Conservation (phyloP, 768 basidiomycete species). For the Amanita muscaria region DNA sequence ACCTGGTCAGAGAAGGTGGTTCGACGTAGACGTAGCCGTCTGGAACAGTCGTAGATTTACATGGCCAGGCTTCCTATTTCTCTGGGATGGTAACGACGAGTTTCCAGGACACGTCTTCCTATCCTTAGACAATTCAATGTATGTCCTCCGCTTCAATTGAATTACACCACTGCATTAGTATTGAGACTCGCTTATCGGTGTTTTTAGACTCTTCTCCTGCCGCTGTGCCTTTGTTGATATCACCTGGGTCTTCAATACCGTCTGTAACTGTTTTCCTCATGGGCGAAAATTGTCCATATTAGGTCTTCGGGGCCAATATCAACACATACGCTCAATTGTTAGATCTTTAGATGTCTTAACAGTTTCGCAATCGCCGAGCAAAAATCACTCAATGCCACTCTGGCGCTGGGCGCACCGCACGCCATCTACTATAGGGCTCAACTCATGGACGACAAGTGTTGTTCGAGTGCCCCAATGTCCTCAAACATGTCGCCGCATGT, state of each 20-base stretch:
- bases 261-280: conserved; percentile 79
- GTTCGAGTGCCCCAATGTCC: too few species aligned
- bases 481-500: too few species aligned
- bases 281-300: conserved; percentile 63
- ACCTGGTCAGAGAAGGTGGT: conserved; percentile 73
- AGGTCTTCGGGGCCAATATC: too few species aligned
- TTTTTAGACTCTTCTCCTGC: conserved; percentile 65
- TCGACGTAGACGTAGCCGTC: conserved; percentile 58
- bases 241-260: conserved; percentile 76
- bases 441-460: too few species aligned
- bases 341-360: too few species aligned
- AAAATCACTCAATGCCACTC: too few species aligned
- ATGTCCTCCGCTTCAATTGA: conserved; percentile 10
- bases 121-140: conserved; percentile 69
- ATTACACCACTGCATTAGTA: neutral
- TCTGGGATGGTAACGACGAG: conserved; percentile 69
- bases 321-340: too few species aligned
- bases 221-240: conserved; percentile 89
- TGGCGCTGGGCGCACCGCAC: too few species aligned
- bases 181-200: neutral
- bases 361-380: too few species aligned
- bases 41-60: too few species aligned
- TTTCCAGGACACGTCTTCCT: conserved; percentile 89
- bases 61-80: conserved; percentile 67
- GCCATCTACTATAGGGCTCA: too few species aligned